Evolutionary conservation across 306 rosid genomes (phyloP), one percentile per base, ranked within the genome.

Genomic region (Begonia masoniana): DNA sequence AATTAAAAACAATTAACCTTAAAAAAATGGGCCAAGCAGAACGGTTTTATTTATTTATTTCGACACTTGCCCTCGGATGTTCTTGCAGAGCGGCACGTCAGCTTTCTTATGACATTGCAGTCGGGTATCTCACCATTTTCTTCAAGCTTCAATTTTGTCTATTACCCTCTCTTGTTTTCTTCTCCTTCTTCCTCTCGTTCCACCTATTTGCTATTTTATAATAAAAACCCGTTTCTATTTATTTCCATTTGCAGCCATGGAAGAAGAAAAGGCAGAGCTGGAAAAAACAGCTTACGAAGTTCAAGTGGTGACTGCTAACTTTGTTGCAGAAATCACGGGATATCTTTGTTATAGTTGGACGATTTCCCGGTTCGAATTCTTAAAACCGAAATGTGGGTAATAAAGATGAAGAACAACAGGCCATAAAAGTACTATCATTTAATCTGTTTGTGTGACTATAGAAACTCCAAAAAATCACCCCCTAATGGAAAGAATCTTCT

Each of bases 11-110:
- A 31, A 31, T 21, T 21, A 31, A 31, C 39, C 39, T 0, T 4
- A 31, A 11, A 45, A 45, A 11, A 45, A 11, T 10, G 49, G 49
- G 6, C 49, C 49, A 45, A 45, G 49, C 49, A 45, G 9, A 45
- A 45, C 49, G 15, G 49, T 10, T n/a, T n/a, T n/a, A 13, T 21
- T 45, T 57, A 42, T 57, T 15, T 45, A 23, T 23, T 14, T 60
- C 13, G 82, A 79, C 93, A 77, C 78, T 74, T 79, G 84, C 69
- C 76, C 76, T 1, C 21, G 36, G 16, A 41, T 50, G 35, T 66
- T 54, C 72, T 61, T 67, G 16, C 54, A 43, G 63, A 62, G 62
- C 65, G 21, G 71, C 83, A 71, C 81, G 75, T 82, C 74, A 71
- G 54, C 73, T 49, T 63, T 17, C 58, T 52, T 39, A 23, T 69